Percentiles rank a stretch among this genome's conserved stretches.
phyloP scores from a whole-genome alignment of 345 rosid species.

The Turritis glabra region DNA sequence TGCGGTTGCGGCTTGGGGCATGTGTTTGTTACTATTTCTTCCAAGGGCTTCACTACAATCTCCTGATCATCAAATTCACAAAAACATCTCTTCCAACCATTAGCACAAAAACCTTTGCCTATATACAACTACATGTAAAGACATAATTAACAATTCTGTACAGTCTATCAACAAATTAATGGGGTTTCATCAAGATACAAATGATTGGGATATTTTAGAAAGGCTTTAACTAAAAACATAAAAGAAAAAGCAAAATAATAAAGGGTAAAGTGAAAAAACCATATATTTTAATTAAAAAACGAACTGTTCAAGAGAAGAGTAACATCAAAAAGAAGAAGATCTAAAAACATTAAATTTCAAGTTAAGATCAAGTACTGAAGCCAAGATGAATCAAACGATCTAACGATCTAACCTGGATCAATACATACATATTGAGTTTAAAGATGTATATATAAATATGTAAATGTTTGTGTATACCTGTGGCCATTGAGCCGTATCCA shows the following conservation, averaged over 20 bases:
- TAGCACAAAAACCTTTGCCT: neutral
- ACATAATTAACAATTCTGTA: slow-evolving; percentile 12
- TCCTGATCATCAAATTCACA: slow-evolving; percentile 46
- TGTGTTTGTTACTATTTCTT: slow-evolving; percentile 75
- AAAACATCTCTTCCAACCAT: neutral
- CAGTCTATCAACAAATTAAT: neutral
- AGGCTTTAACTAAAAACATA: slow-evolving; percentile 23
- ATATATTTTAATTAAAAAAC: slow-evolving; percentile 37
- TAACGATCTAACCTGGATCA: slow-evolving; percentile 4
- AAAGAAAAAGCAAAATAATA: slow-evolving; percentile 20
- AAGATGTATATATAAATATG: neutral
- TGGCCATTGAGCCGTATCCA: slow-evolving; percentile 98
- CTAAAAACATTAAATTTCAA: slow-evolving; percentile 39
- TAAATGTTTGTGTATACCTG: slow-evolving; percentile 61
- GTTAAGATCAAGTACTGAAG: slow-evolving; percentile 4
- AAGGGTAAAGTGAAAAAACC: slow-evolving; percentile 49
- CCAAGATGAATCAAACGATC: slow-evolving; percentile 8
- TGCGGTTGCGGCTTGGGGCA: slow-evolving; percentile 43
- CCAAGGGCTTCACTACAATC: slow-evolving; percentile 88
- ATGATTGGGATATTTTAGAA: slow-evolving; percentile 13
- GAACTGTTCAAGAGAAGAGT: slow-evolving; percentile 8
- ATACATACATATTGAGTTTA: slow-evolving; percentile 11
- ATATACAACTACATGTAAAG: neutral
- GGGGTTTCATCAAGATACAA: slow-evolving; percentile 20
- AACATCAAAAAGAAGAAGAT: slow-evolving; percentile 31